Conservation (phyloP, 2,329 filamentous ascomycete genomes). For the Phaeosphaeria sp. region DNA sequence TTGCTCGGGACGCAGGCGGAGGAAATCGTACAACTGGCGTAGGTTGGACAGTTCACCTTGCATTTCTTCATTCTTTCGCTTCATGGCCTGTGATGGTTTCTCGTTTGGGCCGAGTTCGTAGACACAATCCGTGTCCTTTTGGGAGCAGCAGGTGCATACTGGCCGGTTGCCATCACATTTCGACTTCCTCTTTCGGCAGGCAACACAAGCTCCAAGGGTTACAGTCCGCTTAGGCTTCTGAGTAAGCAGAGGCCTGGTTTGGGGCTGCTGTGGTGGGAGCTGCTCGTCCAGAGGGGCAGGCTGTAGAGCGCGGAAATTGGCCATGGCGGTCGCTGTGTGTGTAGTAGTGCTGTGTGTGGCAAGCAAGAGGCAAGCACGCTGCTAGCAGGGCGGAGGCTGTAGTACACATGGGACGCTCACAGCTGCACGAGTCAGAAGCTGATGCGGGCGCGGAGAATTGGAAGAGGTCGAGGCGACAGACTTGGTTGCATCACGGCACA, state of each 20-base stretch:
- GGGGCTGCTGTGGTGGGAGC: slow-evolving; percentile 25
- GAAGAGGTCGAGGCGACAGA: slow-evolving; percentile 2
- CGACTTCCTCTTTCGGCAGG: slow-evolving; percentile 43
- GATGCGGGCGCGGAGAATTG: slow-evolving; percentile 1
- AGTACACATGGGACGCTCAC: background rate
- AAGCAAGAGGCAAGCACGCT: slow-evolving; percentile 1
- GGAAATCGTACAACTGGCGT: slow-evolving; percentile 40
- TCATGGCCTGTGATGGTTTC: slow-evolving; percentile 45
- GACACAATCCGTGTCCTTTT: slow-evolving; percentile 40
- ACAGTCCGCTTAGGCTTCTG: slow-evolving; percentile 44
- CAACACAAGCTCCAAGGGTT: slow-evolving; percentile 43
- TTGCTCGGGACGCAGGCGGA: slow-evolving; percentile 36
- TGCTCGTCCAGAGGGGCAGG: slow-evolving; percentile 41
- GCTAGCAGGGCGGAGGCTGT: slow-evolving; percentile 1
- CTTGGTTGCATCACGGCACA: background rate
- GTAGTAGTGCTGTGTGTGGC: slow-evolving; percentile 2
- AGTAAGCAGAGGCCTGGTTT: slow-evolving; percentile 26
- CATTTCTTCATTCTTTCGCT: slow-evolving; percentile 46
- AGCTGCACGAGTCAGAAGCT: slow-evolving; percentile 14
- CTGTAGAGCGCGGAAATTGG: slow-evolving; percentile 39
- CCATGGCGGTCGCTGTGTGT: slow-evolving; percentile 21
- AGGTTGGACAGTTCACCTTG: slow-evolving; percentile 41
- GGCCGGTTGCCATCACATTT: slow-evolving; percentile 44
- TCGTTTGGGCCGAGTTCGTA: slow-evolving; percentile 46
- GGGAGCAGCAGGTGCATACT: slow-evolving; percentile 38